Evolutionary conservation across 768 basidiomycete genomes (phyloP).

Genomic region (Leccinum barrowsii): DNA sequence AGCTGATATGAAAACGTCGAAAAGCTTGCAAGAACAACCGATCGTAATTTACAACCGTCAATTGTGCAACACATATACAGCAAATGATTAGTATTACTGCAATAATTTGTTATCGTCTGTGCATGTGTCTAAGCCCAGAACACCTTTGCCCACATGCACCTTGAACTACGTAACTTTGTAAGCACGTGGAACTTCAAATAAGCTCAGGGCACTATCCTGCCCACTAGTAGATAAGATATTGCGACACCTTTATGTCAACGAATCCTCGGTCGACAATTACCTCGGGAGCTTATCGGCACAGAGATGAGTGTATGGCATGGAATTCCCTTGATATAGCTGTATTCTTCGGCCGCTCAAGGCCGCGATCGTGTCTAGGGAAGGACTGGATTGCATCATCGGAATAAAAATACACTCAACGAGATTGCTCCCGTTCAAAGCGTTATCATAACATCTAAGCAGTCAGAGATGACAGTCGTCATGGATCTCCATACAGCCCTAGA

Average conservation of each 20-base stretch:
- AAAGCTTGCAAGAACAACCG: background rate
- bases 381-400: background rate
- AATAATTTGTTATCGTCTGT: background rate
- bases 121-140: background rate
- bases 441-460: background rate
- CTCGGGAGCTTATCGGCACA: background rate
- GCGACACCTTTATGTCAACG: background rate
- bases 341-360: background rate
- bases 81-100: background rate
- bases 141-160: background rate
- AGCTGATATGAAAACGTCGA: background rate
- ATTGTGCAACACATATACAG: background rate
- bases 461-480: background rate
- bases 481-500: background rate
- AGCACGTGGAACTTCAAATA: background rate
- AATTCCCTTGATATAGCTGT: background rate
- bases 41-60: background rate
- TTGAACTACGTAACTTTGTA: background rate
- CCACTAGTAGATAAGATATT: background rate
- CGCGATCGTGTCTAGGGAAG: background rate
- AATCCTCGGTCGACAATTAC: background rate
- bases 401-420: background rate
- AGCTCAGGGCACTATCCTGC: background rate
- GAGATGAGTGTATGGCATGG: background rate
- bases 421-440: background rate